A percentile compares a stretch with the other conserved stretches of the same genome.
Evolutionary conservation across 2,329 filamentous ascomycete genomes (phyloP).

Genomic region (Decorospora gaudefroyi): DNA sequence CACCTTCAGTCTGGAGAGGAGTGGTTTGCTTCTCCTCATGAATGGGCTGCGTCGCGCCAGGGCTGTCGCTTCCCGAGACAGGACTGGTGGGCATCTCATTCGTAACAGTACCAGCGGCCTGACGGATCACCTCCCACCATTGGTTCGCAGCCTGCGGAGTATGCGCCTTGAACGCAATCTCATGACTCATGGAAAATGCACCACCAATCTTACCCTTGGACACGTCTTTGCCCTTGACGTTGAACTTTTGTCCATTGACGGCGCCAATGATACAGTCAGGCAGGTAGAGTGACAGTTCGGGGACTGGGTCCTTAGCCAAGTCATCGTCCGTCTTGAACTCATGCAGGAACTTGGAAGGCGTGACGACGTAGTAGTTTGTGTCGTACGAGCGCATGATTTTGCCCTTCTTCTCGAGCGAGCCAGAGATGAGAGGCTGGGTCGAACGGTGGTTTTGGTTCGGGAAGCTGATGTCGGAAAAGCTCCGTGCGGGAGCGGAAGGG

Average conservation of each 20-base stretch:
- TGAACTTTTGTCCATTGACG: conserved; percentile 80
- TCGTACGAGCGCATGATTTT: conserved; percentile 82
- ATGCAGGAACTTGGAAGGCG: conserved; percentile 84
- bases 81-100: conserved; percentile 49
- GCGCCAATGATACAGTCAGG: conserved; percentile 83
- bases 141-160: conserved; percentile 77
- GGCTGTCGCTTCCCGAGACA: conserved; percentile 29
- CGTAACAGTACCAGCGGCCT: conserved; percentile 59
- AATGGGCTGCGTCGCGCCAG: conserved; percentile 3
- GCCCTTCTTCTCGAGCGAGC: conserved; percentile 86
- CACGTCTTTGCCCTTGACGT: conserved; percentile 91
- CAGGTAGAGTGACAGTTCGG: conserved; percentile 88
- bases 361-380: conserved; percentile 86
- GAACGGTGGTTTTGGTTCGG: conserved; percentile 84
- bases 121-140: conserved; percentile 77
- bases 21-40: conserved; percentile 17
- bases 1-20: conserved; percentile 42
- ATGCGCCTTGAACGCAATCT: conserved; percentile 86
- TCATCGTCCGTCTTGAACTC: conserved; percentile 94
- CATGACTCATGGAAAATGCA: conserved; percentile 77
- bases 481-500: conserved; percentile 72
- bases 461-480: conserved; percentile 75
- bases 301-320: conserved; percentile 71
- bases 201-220: conserved; percentile 75
- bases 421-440: conserved; percentile 83